Conservation (phyloP, 306 rosid species). For the Boehmeria nivea region DNA sequence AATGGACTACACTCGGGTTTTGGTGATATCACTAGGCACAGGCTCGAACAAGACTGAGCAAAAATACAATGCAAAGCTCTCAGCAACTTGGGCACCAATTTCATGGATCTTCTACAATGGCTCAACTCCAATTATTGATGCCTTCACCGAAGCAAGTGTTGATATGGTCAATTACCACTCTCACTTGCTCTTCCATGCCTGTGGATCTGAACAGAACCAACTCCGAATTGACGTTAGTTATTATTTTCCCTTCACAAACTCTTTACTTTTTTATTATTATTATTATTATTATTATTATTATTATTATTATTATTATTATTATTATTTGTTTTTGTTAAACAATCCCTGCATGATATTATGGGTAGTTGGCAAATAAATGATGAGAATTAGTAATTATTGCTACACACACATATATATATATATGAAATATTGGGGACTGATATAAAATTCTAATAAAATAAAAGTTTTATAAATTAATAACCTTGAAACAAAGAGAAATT, state of each 20-base stretch:
- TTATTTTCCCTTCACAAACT: too few relatives aligned
- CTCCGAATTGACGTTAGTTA: slow-evolving; percentile 42
- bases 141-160: slow-evolving; percentile 24
- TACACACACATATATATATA: too few relatives aligned
- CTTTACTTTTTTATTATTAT: not conserved
- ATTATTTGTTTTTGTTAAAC: too few relatives aligned
- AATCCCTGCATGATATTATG: too few relatives aligned
- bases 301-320: too few relatives aligned
- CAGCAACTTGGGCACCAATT: slow-evolving; percentile 36
- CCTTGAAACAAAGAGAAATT: too few relatives aligned
- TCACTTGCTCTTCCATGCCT: slow-evolving; percentile 27
- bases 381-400: too few relatives aligned
- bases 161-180: slow-evolving; percentile 45
- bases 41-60: slow-evolving; percentile 34
- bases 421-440: too few relatives aligned
- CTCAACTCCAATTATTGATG: slow-evolving; percentile 35
- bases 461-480: too few relatives aligned
- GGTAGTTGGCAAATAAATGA: too few relatives aligned
- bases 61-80: slow-evolving; percentile 29
- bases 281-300: too few relatives aligned
- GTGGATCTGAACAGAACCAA: slow-evolving; percentile 29
- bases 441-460: too few relatives aligned
- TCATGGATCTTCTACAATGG: slow-evolving; percentile 37
- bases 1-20: slow-evolving; percentile 28
- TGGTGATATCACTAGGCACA: slow-evolving; percentile 45